Base-by-base conservation (phyloP, 176 grass and related monocot species). In the Bromus sterilis region DNA sequence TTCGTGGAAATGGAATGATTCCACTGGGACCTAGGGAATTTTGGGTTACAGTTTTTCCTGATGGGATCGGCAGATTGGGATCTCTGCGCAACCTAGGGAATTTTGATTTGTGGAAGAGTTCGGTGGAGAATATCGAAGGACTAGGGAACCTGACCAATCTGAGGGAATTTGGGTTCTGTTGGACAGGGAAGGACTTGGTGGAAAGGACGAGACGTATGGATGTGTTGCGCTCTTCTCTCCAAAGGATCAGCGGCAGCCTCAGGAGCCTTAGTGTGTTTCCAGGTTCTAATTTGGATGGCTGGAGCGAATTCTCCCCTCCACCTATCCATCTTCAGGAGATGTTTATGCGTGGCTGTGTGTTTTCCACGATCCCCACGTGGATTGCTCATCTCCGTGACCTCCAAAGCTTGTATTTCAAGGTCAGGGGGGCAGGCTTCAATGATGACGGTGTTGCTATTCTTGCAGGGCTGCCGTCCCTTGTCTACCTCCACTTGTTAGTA, bases 401-500 rank as follows among this genome's bases (percentile, higher is more conserved):
- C n/a, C n/a, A n/a, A n/a, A n/a, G n/a, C n/a, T n/a, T n/a, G n/a
- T n/a, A 0, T 3, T 31, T 62, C 28, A 16, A 0, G 5, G 59
- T 31, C 13, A 8, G 4, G 11, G 25, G 25, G 3, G 25, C 11
- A 26, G 59, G 59, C 13, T 31, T 62, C 12, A 62, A 62, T 25
- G 26, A 62, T 62, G 14, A 62, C 31, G 59, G 59, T 31, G 59
- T 62, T 62, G 59, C 28, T 62, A 62, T 64, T 18, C 60, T n/a
- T n/a, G n/a, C n/a, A n/a, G n/a, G n/a, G n/a, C n/a, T n/a, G n/a
- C n/a, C n/a, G n/a, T n/a, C n/a, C 33, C 60, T 64, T 20, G 6
- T 64, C 14, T 1, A 4, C 32, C 59, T 63, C 29, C 0, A 0
- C 0, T 18, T 63, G 14, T 0, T 0, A 0, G 0, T 14, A 64